Evolutionary conservation across 2,329 filamentous ascomycete species (phyloP).

Genomic region (Aureobasidium sp.): DNA sequence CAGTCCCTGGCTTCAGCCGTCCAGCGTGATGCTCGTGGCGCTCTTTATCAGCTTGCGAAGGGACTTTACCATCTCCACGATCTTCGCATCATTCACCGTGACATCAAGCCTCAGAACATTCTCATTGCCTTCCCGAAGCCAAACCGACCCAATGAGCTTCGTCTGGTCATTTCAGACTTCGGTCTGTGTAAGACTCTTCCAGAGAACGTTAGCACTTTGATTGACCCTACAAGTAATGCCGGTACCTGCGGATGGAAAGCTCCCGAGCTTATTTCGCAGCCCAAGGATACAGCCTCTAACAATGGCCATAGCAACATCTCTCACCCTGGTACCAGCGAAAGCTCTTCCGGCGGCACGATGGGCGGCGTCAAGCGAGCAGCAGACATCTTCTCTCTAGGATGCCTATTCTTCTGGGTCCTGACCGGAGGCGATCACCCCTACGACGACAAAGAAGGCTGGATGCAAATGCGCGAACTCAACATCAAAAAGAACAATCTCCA

Average conservation of each 20-base stretch:
- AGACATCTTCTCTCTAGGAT: slow-evolving; percentile 92
- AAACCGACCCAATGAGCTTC: slow-evolving; percentile 28
- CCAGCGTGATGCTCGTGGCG: slow-evolving; percentile 65
- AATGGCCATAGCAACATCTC: slow-evolving; percentile 35
- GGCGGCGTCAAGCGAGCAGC: slow-evolving; percentile 82
- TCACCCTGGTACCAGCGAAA: slow-evolving; percentile 51
- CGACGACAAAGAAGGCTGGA: slow-evolving; percentile 87
- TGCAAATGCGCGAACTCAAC: slow-evolving; percentile 77
- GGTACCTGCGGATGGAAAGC: slow-evolving; percentile 96
- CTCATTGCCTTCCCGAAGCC: slow-evolving; percentile 64
- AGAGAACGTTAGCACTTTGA: slow-evolving; percentile 86
- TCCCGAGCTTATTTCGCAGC: slow-evolving; percentile 71
- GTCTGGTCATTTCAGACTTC: slow-evolving; percentile 88
- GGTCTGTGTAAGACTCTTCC: slow-evolving; percentile 96
- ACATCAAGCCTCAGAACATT: slow-evolving; percentile 97
- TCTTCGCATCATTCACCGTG: slow-evolving; percentile 89
- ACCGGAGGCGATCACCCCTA: slow-evolving; percentile 89
- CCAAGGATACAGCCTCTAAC: slow-evolving; percentile 35
- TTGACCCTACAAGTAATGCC: slow-evolving; percentile 87
- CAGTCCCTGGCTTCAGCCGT: slow-evolving; percentile 62
- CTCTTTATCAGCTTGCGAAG: slow-evolving; percentile 81
- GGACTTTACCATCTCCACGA: slow-evolving; percentile 84
- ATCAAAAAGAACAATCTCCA: slow-evolving; percentile 84
- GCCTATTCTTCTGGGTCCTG: slow-evolving; percentile 99
- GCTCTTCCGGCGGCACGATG: slow-evolving; percentile 37